These are phyloP conservation scores for Toxoplasma gondii DNA, from an alignment of 169 alveolate species.

Conservation along the genomic window DNA sequence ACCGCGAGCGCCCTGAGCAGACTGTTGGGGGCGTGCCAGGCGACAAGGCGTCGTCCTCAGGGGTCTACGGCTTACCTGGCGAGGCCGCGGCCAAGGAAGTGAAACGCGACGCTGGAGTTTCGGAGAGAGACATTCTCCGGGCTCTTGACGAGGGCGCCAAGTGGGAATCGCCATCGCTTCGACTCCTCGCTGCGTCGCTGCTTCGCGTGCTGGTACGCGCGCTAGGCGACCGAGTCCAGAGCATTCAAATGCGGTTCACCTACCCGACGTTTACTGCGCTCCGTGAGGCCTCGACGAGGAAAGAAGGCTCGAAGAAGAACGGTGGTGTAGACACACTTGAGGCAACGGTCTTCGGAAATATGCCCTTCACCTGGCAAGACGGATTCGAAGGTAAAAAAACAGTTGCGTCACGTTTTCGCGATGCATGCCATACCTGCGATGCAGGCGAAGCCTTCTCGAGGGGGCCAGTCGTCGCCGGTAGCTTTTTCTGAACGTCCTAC, in stretches of 20 bases:
- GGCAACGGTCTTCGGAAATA: neutral
- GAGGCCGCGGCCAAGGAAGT: neutral
- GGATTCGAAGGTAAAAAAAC: neutral
- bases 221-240: conserved; percentile 61
- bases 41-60: no score
- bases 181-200: conserved; percentile 35
- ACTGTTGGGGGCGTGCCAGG: neutral
- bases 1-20: neutral
- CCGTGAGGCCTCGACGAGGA: neutral
- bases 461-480: no score
- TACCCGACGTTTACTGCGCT: neutral
- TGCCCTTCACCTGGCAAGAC: conserved; percentile 2
- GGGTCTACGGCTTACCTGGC: no score
- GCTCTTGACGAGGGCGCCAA: neutral
- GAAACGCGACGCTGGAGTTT: neutral
- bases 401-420: no score
- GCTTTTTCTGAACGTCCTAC: no score
- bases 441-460: no score
- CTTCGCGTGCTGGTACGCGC: conserved; percentile 50
- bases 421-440: no score
- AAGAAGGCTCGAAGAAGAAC: neutral
- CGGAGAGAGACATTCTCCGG: neutral
- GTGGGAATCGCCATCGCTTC: conserved; percentile 5
- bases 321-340: neutral
- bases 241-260: conserved; percentile 55